Evolutionary conservation across 805 yeast species (phyloP).

Genomic region (Saccharomycopsis fermentans): DNA sequence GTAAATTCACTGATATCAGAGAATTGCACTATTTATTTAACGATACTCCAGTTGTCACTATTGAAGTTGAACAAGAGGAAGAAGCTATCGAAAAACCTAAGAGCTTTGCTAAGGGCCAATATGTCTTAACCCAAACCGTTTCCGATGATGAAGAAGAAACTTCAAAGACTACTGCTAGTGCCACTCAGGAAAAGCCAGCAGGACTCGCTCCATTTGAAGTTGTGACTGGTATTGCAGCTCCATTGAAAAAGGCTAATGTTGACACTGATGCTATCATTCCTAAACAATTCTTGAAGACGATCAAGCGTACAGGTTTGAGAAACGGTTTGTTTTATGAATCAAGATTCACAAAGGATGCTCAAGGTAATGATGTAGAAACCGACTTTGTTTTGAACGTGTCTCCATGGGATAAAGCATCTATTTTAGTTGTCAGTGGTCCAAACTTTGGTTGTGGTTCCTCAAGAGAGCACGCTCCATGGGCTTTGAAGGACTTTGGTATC

Average conservation of each 20-base stretch:
- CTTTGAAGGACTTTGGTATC: conserved; percentile 94
- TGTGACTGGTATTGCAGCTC: conserved; percentile 84
- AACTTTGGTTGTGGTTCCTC: conserved; percentile 99
- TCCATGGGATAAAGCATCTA: conserved; percentile 72
- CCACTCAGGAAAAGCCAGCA: conserved; percentile 24
- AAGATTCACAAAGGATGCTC: conserved; percentile 57
- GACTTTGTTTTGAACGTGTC: conserved; percentile 82
- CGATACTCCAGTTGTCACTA: conserved; percentile 42
- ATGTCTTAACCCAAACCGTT: conserved; percentile 4
- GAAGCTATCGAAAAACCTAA: not conserved
- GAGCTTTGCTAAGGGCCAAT: not conserved
- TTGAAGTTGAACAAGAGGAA: conserved; percentile 25
- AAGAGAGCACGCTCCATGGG: conserved; percentile 99
- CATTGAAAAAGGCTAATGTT: conserved; percentile 86
- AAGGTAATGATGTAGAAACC: conserved; percentile 65
- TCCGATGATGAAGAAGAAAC: conserved; percentile 50
- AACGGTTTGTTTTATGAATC: conserved; percentile 87
- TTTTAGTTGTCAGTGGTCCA: conserved; percentile 87
- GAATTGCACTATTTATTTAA: conserved; percentile 51
- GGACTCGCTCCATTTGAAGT: conserved; percentile 71
- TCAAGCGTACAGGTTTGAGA: conserved; percentile 89
- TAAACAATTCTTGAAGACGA: conserved; percentile 94
- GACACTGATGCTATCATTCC: conserved; percentile 99
- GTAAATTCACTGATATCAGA: conserved; percentile 86
- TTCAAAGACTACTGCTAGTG: conserved; percentile 37